Evolutionary conservation across 805 yeast species (phyloP).

Genomic region (Scheffersomyces stipitis): DNA sequence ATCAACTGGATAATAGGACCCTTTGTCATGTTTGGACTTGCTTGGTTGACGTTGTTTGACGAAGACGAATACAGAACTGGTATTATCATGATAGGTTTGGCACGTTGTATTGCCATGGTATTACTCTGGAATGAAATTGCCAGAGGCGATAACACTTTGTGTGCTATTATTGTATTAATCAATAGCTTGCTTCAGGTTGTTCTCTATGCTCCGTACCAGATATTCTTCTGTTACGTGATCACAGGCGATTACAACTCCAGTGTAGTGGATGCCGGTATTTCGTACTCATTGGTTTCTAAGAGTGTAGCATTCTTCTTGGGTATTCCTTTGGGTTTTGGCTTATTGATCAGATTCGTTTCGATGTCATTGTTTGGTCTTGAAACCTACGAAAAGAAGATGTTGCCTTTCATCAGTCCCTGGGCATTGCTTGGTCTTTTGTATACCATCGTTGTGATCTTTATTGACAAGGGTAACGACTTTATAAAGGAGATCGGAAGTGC

Average conservation of each 20-base stretch:
- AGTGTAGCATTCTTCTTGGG: constrained; percentile 56
- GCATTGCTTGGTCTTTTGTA: constrained; percentile 52
- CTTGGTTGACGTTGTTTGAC: constrained; percentile 53
- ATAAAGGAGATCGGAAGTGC: constrained; percentile 49
- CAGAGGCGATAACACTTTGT: constrained; percentile 48
- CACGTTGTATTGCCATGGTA: constrained; percentile 65
- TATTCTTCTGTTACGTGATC: constrained; percentile 48
- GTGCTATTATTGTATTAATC: constrained; percentile 52
- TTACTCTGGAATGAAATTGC: constrained; percentile 58
- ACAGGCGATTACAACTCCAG: constrained; percentile 23
- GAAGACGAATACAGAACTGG: constrained; percentile 51
- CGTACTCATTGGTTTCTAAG: constrained; percentile 44
- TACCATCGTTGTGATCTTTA: constrained; percentile 52
- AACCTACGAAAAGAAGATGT: constrained; percentile 30
- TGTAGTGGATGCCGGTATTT: constrained; percentile 9
- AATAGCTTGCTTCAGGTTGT: constrained; percentile 53
- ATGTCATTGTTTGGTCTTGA: constrained; percentile 26
- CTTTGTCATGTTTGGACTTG: constrained; percentile 53
- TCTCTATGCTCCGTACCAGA: constrained; percentile 52
- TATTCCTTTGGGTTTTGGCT: constrained; percentile 49
- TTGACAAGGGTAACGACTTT: constrained; percentile 48
- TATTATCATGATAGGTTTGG: constrained; percentile 58
- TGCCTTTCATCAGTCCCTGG: constrained; percentile 48
- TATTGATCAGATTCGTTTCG: constrained; percentile 37
- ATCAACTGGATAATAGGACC: constrained; percentile 61